Evolutionary conservation across 768 basidiomycete species (phyloP).

Genomic region (Leccinum longicurvipes): DNA sequence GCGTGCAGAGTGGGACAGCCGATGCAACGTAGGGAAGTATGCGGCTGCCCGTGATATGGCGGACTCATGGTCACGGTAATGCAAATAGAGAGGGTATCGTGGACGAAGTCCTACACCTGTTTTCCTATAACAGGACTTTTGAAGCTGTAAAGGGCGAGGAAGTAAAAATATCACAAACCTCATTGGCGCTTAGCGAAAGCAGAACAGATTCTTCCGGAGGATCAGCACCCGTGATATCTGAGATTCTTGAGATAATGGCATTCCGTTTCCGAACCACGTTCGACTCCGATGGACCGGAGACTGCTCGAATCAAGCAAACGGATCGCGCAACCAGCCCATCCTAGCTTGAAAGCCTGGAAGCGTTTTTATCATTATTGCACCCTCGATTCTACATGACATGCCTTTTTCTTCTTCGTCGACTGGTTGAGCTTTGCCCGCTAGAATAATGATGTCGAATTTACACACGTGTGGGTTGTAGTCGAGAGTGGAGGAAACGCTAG

Average conservation of each 20-base stretch:
- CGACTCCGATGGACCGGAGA: background rate
- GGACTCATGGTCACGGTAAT: background rate
- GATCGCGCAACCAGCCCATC: background rate
- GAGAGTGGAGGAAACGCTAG: background rate
- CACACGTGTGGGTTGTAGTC: background rate
- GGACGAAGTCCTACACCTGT: background rate
- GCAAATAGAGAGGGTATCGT: background rate
- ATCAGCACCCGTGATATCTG: background rate
- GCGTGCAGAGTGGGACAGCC: background rate
- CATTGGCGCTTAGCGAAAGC: background rate
- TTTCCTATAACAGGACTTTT: background rate
- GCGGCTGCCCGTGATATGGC: background rate
- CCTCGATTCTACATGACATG: background rate
- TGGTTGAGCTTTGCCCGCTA: background rate
- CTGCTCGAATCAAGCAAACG: slow-evolving; percentile 1
- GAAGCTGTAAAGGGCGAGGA: background rate
- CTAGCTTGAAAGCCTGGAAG: background rate
- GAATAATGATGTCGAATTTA: background rate
- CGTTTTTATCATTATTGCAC: background rate
- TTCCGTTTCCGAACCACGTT: slow-evolving; percentile 1
- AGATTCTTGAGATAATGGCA: background rate
- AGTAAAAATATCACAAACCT: background rate
- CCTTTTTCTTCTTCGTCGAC: background rate
- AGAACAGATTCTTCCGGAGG: background rate
- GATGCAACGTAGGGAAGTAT: background rate